Percentiles rank a stretch among this genome's conserved stretches.
Evolutionary conservation across 169 alveolate species (phyloP).

Genomic region (Plasmodium adleri): DNA sequence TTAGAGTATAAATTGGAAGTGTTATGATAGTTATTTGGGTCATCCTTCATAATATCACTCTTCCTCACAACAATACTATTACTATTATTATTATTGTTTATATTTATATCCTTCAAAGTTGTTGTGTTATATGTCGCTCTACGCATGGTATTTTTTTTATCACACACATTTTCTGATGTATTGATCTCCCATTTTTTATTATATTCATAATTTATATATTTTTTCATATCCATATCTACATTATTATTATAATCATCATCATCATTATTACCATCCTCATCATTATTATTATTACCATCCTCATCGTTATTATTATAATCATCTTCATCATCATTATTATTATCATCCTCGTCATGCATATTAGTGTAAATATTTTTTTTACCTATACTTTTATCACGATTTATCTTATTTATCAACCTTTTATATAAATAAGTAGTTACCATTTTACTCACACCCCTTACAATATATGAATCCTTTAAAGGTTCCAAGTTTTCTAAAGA

Average conservation of each 20-base stretch:
- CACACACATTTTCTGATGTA: background rate
- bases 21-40: background rate
- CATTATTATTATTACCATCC: background rate
- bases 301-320: background rate
- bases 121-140: background rate
- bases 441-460: slow-evolving; percentile 49
- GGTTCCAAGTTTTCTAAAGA: slow-evolving; percentile 73
- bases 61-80: background rate
- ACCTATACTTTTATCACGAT: background rate
- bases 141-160: background rate
- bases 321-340: background rate
- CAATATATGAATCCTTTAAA: slow-evolving; percentile 63
- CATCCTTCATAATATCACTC: background rate
- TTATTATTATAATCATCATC: slow-evolving; percentile 8
- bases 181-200: slow-evolving; percentile 20
- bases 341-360: slow-evolving; percentile 2
- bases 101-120: slow-evolving; percentile 5
- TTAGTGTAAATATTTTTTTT: no score
- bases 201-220: slow-evolving; percentile 36
- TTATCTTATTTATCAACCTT: slow-evolving; percentile 31
- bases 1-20: background rate
- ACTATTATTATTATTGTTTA: background rate
- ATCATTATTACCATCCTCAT: background rate
- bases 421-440: slow-evolving; percentile 67
- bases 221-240: slow-evolving; percentile 7